Evolutionary conservation across 495 filamentous ascomycete genomes (phyloP).

Genomic region (Thozetella sp.): DNA sequence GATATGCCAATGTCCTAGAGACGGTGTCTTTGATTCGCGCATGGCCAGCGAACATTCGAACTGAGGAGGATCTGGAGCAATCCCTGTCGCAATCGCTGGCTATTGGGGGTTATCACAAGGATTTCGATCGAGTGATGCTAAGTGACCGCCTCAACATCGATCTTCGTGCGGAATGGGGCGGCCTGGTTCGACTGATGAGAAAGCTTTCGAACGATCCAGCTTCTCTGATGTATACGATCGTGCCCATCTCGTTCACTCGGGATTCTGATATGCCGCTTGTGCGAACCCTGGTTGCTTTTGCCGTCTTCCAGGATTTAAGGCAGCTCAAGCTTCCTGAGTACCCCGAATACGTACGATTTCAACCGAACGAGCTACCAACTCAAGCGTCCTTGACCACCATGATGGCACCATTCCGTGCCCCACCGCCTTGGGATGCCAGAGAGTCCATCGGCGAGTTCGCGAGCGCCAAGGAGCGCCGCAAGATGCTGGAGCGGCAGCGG

Average conservation of each 20-base stretch:
- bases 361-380: slow-evolving; percentile 21
- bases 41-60: slow-evolving; percentile 16
- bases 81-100: slow-evolving; percentile 24
- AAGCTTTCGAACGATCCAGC: slow-evolving; percentile 12
- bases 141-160: slow-evolving; percentile 28
- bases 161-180: slow-evolving; percentile 35
- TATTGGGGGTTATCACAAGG: slow-evolving; percentile 32
- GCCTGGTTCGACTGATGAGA: slow-evolving; percentile 25
- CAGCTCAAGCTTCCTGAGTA: slow-evolving; percentile 21
- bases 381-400: slow-evolving; percentile 24
- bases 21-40: slow-evolving; percentile 26
- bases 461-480: slow-evolving; percentile 22
- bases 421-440: slow-evolving; percentile 14
- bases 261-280: slow-evolving; percentile 29
- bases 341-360: slow-evolving; percentile 27
- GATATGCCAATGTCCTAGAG: slow-evolving; percentile 26
- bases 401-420: slow-evolving; percentile 15
- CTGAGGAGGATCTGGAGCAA: slow-evolving; percentile 15
- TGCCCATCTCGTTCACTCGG: slow-evolving; percentile 28
- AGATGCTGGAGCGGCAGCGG: slow-evolving; percentile 11
- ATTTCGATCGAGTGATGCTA: slow-evolving; percentile 10
- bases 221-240: slow-evolving; percentile 26
- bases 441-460: slow-evolving; percentile 16
- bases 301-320: slow-evolving; percentile 23
- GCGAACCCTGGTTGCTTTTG: slow-evolving; percentile 27